Evolutionary conservation across 495 filamentous ascomycete genomes (phyloP).

Genomic region (Xylaria grammica): DNA sequence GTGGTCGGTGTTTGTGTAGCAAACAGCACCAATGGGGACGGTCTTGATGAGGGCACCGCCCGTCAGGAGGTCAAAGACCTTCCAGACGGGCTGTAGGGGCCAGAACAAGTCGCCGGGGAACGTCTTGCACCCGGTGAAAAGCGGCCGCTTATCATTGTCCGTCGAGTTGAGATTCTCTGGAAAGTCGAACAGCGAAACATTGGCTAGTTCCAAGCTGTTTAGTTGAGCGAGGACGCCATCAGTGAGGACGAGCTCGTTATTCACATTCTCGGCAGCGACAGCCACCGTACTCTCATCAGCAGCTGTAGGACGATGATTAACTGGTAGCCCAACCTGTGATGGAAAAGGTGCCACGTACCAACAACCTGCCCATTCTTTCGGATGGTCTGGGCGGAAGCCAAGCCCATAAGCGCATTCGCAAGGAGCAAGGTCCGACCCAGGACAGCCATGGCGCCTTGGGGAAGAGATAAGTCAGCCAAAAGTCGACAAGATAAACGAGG

Average conservation of each 20-base stretch:
- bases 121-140: constrained; percentile 49
- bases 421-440: constrained; percentile 9
- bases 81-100: constrained; percentile 51
- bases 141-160: constrained; percentile 20
- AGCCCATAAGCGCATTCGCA: constrained; percentile 12
- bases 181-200: constrained; percentile 37
- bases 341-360: constrained; percentile 5
- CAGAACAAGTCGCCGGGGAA: constrained; percentile 54
- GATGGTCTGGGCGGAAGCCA: constrained; percentile 12
- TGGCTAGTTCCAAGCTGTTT: constrained; percentile 32
- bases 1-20: constrained; percentile 52
- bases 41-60: constrained; percentile 54
- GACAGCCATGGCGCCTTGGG: constrained; percentile 4
- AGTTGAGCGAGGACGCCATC: constrained; percentile 45
- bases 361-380: neutral
- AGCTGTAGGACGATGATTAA: neutral
- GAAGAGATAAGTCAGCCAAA: neutral
- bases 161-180: constrained; percentile 24
- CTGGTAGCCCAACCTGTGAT: neutral
- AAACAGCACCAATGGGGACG: constrained; percentile 54
- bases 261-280: constrained; percentile 5
- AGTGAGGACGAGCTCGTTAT: constrained; percentile 44
- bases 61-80: constrained; percentile 46
- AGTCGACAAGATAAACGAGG: neutral
- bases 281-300: constrained; percentile 14